Conservation (phyloP, 805 yeast genomes). For the Starmerella apicola region DNA sequence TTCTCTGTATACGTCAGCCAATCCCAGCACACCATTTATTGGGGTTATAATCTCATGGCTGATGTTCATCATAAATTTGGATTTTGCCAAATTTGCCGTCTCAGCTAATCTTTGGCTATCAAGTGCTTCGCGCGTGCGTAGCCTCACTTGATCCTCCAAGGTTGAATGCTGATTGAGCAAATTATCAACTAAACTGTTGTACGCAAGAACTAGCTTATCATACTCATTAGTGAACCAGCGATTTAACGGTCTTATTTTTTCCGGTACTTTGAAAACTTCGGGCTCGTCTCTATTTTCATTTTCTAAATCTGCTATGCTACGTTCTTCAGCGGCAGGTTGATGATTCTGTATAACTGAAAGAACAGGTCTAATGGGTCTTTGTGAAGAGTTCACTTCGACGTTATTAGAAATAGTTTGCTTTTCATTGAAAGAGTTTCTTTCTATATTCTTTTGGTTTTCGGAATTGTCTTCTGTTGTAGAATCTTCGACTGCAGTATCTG, state of each 20-base stretch:
- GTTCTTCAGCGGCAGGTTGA: too few species aligned
- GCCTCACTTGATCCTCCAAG: constrained; percentile 76
- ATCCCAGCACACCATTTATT: constrained; percentile 86
- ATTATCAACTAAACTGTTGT: constrained; percentile 83
- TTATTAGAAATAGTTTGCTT: too few species aligned
- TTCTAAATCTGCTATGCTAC: too few species aligned
- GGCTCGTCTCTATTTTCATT: neutral
- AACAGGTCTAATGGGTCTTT: too few species aligned
- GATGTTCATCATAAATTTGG: constrained; percentile 84
- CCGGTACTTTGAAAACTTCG: constrained; percentile 14
- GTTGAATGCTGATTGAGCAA: constrained; percentile 71
- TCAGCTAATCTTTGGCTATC: constrained; percentile 30
- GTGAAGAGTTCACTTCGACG: too few species aligned
- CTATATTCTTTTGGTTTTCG: too few species aligned
- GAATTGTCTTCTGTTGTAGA: too few species aligned
- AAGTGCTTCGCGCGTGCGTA: constrained; percentile 78
- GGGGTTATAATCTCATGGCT: constrained; percentile 93
- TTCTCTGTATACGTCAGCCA: constrained; percentile 86
- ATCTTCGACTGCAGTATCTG: too few species aligned
- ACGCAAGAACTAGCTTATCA: constrained; percentile 76
- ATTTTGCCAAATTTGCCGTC: constrained; percentile 87
- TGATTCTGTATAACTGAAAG: too few species aligned
- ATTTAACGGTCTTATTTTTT: constrained; percentile 10
- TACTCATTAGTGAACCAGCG: constrained; percentile 49
- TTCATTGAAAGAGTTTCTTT: too few species aligned